phyloP scores from a whole-genome alignment of 257 asterid species.

The Nicotiana benthamiana region DNA sequence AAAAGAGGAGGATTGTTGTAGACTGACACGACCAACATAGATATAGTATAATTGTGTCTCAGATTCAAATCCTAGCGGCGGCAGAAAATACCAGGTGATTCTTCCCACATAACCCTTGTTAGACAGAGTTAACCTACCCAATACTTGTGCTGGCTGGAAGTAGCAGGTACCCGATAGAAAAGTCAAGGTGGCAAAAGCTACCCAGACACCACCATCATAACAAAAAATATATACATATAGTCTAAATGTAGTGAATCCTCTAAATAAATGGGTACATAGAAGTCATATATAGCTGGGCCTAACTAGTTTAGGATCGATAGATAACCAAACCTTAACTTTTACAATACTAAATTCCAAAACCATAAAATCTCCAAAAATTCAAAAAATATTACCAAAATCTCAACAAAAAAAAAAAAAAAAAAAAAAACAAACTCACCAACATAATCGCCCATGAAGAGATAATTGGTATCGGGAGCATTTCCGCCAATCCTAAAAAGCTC shows the following conservation, averaged over 20 bases:
- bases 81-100: too few species aligned
- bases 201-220: too few species aligned
- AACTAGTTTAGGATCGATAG: not conserved
- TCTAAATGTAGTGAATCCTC: not conserved
- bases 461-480: slow-evolving; percentile 79
- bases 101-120: too few species aligned
- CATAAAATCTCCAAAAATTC: not conserved
- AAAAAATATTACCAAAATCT: not conserved
- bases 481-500: slow-evolving; percentile 92
- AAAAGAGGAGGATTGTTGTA: not conserved
- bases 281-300: not conserved
- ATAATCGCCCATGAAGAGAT: slow-evolving; percentile 93
- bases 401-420: too few species aligned
- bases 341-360: not conserved
- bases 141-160: too few species aligned
- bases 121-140: too few species aligned
- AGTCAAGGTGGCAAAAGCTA: too few species aligned
- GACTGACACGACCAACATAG: not conserved
- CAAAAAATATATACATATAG: not conserved
- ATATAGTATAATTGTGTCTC: not conserved
- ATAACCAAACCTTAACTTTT: not conserved
- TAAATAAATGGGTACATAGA: not conserved
- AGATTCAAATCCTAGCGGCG: too few species aligned
- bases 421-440: slow-evolving; percentile 87
- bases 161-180: too few species aligned